Base-by-base conservation (phyloP, 495 filamentous ascomycete genomes). In the Aspergillus campestris region DNA sequence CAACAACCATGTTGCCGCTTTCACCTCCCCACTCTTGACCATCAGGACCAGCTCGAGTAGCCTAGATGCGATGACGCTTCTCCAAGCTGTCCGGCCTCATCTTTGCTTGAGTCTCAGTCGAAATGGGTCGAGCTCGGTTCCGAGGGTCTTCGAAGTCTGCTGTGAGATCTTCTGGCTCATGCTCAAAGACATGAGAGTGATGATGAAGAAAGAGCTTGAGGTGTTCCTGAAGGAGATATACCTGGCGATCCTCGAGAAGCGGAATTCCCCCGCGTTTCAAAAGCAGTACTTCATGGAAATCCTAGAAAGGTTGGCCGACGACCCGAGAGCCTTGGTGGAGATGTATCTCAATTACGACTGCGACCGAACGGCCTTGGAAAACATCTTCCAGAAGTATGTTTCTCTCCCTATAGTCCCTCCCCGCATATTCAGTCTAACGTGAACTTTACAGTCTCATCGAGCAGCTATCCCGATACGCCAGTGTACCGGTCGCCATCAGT, bases 301-400 rank as follows among this genome's bases (percentile, higher is more conserved):
- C 31, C 69, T 99, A 33, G 86, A 87, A 49, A 72, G 91, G 46
- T 69, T 97, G 29, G 87, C 83, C 39, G 82, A 78, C 10, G 91
- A 99, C 58, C 87, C 90, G 5, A 73, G 87, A 32, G 90, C 87
- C 0, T 61, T 99, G 48, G 94, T 99, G 5, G 94, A 99, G 66
- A 83, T 92, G 11, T 99, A 97, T 62, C 78, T 99, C 44, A 99
- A 99, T 61, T 99, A 99, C 53, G 94, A 99, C 57, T 99, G 94
- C 64, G 94, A 97, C 56, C 74, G 89, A 30, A 86, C 87, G 15
- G 84, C 85, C 2, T 73, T 96, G 51, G 94, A 99, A 63, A 97
- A 99, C 55, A 95, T 97, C 57, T 96, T 94, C 64, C 91, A 99
- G 61, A 72, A 74, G 71, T 73, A 55, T 49, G 60, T 50, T 30